Evolutionary conservation across 2,329 filamentous ascomycete genomes (phyloP).

Genomic region (Sporothrix globosa): DNA sequence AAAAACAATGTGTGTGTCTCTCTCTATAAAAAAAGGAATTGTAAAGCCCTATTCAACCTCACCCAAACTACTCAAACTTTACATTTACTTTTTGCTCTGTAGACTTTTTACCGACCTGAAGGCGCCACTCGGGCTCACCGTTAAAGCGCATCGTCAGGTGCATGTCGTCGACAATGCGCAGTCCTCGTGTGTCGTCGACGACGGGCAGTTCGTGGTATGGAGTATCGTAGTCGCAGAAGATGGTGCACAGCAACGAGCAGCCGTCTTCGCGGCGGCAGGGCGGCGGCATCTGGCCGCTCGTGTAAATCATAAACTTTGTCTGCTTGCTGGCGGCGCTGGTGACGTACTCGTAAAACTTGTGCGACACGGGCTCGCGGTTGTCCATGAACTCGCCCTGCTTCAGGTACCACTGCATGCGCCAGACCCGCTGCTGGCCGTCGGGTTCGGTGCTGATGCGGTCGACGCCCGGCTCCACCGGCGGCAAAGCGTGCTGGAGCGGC

Average conservation of each 20-base stretch:
- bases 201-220: conserved; percentile 31
- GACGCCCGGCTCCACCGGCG: background rate
- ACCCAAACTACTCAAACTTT: conserved; percentile 15
- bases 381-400: conserved; percentile 31
- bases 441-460: conserved; percentile 20
- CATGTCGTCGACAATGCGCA: conserved; percentile 32
- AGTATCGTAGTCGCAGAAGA: conserved; percentile 32
- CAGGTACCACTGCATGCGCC: conserved; percentile 34
- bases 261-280: conserved; percentile 19
- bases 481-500: conserved; percentile 19
- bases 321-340: background rate
- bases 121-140: conserved; percentile 32
- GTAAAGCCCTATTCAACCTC: background rate
- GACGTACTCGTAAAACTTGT: conserved; percentile 33
- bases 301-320: conserved; percentile 29
- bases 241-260: conserved; percentile 29
- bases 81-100: conserved; percentile 27
- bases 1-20: background rate
- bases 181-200: background rate
- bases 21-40: too few relatives aligned
- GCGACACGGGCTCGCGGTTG: conserved; percentile 33
- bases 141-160: conserved; percentile 32
- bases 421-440: conserved; percentile 30
- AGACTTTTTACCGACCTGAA: conserved; percentile 28
- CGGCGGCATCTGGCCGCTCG: conserved; percentile 26